A percentile compares a stretch with the other conserved stretches of the same genome.
These are phyloP conservation scores for Apiospora rasikravindrae DNA, from an alignment of 2,329 filamentous ascomycete species.

Conservation along the genomic window DNA sequence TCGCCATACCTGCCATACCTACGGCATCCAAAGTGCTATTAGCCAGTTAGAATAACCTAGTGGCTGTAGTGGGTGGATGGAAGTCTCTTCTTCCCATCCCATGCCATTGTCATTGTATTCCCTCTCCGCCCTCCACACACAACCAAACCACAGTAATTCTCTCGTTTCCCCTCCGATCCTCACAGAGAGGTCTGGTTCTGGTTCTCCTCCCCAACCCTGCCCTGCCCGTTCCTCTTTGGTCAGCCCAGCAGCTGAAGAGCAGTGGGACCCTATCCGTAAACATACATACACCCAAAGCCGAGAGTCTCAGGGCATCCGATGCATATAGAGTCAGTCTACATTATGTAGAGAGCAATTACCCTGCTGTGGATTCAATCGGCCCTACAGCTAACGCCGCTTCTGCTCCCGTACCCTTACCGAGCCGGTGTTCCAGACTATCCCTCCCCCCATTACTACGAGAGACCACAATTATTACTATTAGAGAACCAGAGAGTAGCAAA, in stretches of 20 bases:
- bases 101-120: neutral
- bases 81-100: constrained; percentile 13
- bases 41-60: constrained; percentile 11
- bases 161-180: constrained; percentile 15
- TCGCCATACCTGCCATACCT: neutral
- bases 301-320: constrained; percentile 8
- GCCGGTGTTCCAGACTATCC: constrained; percentile 16
- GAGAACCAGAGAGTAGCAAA: constrained; percentile 10
- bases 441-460: constrained; percentile 10
- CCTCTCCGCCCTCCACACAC: constrained; percentile 12
- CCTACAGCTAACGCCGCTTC: constrained; percentile 20
- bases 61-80: constrained; percentile 4
- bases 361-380: constrained; percentile 21
- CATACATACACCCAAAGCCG: neutral
- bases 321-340: constrained; percentile 12
- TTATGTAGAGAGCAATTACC: constrained; percentile 17
- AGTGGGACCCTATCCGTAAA: constrained; percentile 10
- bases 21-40: neutral
- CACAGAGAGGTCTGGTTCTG: neutral
- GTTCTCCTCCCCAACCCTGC: neutral
- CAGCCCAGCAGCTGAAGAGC: constrained; percentile 8
- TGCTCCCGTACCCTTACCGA: constrained; percentile 16
- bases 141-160: constrained; percentile 4
- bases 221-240: constrained; percentile 1
- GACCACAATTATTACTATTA: constrained; percentile 17